Base-by-base conservation (phyloP, 169 alveolate genomes). In the Toxoplasma gondii region DNA sequence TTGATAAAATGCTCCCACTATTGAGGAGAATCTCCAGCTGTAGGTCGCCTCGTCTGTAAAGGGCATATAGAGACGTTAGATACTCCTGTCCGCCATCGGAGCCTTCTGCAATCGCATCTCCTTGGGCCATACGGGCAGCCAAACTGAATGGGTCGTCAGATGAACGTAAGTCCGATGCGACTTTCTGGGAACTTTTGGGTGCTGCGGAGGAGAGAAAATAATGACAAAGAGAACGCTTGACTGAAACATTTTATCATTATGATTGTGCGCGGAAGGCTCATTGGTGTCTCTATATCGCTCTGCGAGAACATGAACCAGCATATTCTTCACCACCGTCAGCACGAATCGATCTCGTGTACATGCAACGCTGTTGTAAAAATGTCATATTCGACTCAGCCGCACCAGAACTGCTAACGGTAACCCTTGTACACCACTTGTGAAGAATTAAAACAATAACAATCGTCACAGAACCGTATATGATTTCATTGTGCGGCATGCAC, bases 1-100 rank as follows among this genome's bases (percentile, higher is more conserved):
- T 80, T 29, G 95, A 92, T 9, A 92, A 83, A 41, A 92, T 91
- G 88, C 95, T 92, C 44, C 95, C 95, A 83, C 95, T 92, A 58
- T 92, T 91, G 69, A 92, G n/a, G 53, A 92, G 92, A 0, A 84
- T 70, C 92, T 92, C 95, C 45, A 92, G 80, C 95, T 83, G 53
- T 29, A 86, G 88, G 38, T 92, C 95, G 41, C 95, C 95, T 1
- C 95, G 81, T 22, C 45, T 83, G n/a, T 92, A 92, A 24, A 92
- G 92, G 38, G 95, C 74, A 70, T 92, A 92, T 87, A 92, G 74
- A 0, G 95, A 92, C 31, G 95, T 12, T 29, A 87, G 49, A 67
- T 92, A 92, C 78, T 83, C 53, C 31, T 45, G 58, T 34, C 92
- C 88, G 53, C 58, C 90, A 43, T 84, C 95, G 92, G 67, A 64